These are phyloP conservation scores for Monosporascus sp. DNA, from an alignment of 2,329 filamentous ascomycete species.

Conservation along the genomic window DNA sequence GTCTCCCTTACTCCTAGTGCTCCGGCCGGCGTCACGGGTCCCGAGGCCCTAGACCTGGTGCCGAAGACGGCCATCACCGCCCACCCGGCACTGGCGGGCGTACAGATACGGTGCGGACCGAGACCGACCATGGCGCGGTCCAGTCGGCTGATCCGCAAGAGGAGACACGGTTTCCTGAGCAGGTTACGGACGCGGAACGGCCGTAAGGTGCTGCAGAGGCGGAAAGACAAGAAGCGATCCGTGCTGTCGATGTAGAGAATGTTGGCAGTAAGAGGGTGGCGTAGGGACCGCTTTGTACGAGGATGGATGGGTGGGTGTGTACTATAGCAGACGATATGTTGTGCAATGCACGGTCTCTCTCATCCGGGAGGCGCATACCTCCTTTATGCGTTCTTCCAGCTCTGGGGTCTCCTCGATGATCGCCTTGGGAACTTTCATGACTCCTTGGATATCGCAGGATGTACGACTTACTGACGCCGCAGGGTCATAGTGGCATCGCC, in stretches of 20 bases:
- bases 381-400: not conserved
- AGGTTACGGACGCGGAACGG: slow-evolving; percentile 46
- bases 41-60: slow-evolving; percentile 38
- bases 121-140: slow-evolving; percentile 52
- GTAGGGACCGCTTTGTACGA: not conserved
- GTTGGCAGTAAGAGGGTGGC: slow-evolving; percentile 1
- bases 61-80: slow-evolving; percentile 41
- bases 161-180: slow-evolving; percentile 52
- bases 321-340: not conserved
- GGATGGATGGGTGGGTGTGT: not conserved
- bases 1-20: slow-evolving; percentile 12
- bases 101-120: slow-evolving; percentile 53
- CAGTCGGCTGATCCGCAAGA: slow-evolving; percentile 53
- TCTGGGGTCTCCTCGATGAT: no score
- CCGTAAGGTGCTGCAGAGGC: slow-evolving; percentile 45
- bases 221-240: slow-evolving; percentile 48
- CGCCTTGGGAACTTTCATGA: no score
- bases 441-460: no score
- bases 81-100: slow-evolving; percentile 45
- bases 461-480: no score
- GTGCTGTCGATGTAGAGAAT: slow-evolving; percentile 30
- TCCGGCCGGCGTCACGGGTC: slow-evolving; percentile 8
- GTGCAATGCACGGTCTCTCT: not conserved
- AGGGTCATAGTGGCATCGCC: no score
- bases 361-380: not conserved